Percentiles rank a stretch among this genome's conserved stretches.
Conservation (phyloP, 1,139 yeast species). For the Debaryomyces fabryi region DNA sequence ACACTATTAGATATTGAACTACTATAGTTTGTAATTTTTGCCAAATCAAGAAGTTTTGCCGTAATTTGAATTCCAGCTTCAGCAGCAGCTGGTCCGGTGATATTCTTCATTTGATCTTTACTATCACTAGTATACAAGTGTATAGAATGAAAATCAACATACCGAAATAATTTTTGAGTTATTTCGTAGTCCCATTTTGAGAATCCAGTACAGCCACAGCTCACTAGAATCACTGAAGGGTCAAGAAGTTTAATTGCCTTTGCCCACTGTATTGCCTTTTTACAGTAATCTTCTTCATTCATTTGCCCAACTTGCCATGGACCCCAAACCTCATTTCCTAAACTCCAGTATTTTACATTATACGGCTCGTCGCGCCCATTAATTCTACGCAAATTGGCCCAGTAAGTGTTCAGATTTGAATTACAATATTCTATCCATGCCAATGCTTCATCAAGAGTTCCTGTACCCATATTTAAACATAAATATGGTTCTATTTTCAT, state of each 20-base stretch:
- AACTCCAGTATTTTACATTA: conserved; percentile 36
- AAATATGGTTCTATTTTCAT: conserved; percentile 31
- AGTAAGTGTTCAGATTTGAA: conserved; percentile 30
- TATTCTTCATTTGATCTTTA: conserved; percentile 27
- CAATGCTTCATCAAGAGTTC: conserved; percentile 35
- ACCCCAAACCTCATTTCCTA: conserved; percentile 40
- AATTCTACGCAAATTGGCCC: conserved; percentile 21
- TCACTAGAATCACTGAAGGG: conserved; percentile 25
- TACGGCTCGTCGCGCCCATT: conserved; percentile 35
- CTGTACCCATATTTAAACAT: conserved; percentile 38
- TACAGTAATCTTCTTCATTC: conserved; percentile 28
- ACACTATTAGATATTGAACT: conserved; percentile 15
- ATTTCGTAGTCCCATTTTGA: conserved; percentile 31
- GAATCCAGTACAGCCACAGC: conserved; percentile 32
- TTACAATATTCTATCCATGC: conserved; percentile 38
- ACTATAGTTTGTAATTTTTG: conserved; percentile 21
- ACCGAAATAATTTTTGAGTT: conserved; percentile 24
- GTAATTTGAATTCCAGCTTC: conserved; percentile 32
- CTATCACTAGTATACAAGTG: conserved; percentile 31
- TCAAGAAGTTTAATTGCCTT: conserved; percentile 34
- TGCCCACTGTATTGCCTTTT: conserved; percentile 30
- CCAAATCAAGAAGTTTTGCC: conserved; percentile 28
- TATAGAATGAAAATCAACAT: conserved; percentile 32
- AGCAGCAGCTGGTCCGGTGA: conserved; percentile 31
- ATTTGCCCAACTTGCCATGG: conserved; percentile 38